Percentiles rank a stretch among this genome's conserved stretches.
Evolutionary conservation across 2,329 filamentous ascomycete genomes (phyloP).

Genomic region (Septoria linicola): DNA sequence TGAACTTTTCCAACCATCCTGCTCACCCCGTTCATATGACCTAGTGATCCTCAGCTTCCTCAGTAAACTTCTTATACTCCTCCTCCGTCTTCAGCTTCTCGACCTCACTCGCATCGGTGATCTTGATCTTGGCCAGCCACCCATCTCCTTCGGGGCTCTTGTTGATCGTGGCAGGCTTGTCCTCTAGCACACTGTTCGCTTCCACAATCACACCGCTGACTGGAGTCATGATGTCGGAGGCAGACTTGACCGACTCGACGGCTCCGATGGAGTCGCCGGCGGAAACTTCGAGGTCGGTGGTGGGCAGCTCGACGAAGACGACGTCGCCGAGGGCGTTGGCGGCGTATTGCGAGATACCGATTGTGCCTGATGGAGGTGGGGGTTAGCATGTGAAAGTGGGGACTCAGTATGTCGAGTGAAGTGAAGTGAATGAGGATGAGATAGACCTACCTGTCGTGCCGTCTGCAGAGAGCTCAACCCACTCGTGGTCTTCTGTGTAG

Average conservation of each 20-base stretch:
- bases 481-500: constrained; percentile 98
- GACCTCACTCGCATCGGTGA: constrained; percentile 68
- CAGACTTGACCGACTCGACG: constrained; percentile 97
- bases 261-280: constrained; percentile 85
- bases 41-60: constrained; percentile 40
- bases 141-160: constrained; percentile 83
- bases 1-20: no score
- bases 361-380: constrained; percentile 51
- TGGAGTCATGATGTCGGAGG: constrained; percentile 94
- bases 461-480: constrained; percentile 85
- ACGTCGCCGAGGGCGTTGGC: constrained; percentile 92
- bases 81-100: constrained; percentile 74
- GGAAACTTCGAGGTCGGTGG: constrained; percentile 64
- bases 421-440: no score
- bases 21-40: no score
- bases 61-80: constrained; percentile 74
- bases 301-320: constrained; percentile 92
- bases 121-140: constrained; percentile 87
- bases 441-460: constrained; percentile 70
- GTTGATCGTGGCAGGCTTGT: constrained; percentile 86
- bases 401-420: constrained; percentile 12
- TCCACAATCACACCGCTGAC: constrained; percentile 73
- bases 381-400: constrained; percentile 19
- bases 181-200: constrained; percentile 72
- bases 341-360: constrained; percentile 89